Conservation (phyloP, 177 flowering plant species). For the Vitis hybrid region DNA sequence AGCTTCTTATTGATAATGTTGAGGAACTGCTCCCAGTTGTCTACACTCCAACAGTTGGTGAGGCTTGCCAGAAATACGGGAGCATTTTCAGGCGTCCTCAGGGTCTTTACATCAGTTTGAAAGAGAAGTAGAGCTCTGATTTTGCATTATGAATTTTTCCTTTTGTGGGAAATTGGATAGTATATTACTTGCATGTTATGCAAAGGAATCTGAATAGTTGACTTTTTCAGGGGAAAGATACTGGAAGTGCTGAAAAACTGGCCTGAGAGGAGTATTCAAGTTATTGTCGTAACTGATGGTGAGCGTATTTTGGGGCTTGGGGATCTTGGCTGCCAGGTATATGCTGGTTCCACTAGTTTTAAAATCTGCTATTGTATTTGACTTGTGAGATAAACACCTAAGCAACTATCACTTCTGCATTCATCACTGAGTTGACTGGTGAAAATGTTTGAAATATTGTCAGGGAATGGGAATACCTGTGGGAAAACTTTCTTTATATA, state of each 20-base stretch:
- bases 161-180: neutral
- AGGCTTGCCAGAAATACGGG: constrained; percentile 92
- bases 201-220: neutral
- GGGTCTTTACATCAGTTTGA: constrained; percentile 85
- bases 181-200: neutral
- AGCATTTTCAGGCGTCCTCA: constrained; percentile 86
- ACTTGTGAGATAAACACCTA: too few species aligned
- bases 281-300: constrained; percentile 81
- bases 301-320: constrained; percentile 86
- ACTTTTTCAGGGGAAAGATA: constrained; percentile 58
- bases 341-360: neutral
- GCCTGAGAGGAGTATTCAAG: constrained; percentile 70
- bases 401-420: neutral
- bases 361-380: neutral
- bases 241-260: constrained; percentile 75
- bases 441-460: constrained; percentile 2
- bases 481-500: constrained; percentile 74
- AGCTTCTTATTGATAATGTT: constrained; percentile 79
- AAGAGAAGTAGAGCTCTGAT: constrained; percentile 56
- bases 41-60: constrained; percentile 88
- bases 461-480: constrained; percentile 95
- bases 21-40: constrained; percentile 86
- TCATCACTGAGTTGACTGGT: neutral
- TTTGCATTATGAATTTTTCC: neutral
- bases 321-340: constrained; percentile 86